A percentile compares a stretch with the other conserved stretches of the same genome.
These are phyloP conservation scores for Seiridium cupressi DNA, from an alignment of 2,329 filamentous ascomycete genomes.

Conservation along the genomic window DNA sequence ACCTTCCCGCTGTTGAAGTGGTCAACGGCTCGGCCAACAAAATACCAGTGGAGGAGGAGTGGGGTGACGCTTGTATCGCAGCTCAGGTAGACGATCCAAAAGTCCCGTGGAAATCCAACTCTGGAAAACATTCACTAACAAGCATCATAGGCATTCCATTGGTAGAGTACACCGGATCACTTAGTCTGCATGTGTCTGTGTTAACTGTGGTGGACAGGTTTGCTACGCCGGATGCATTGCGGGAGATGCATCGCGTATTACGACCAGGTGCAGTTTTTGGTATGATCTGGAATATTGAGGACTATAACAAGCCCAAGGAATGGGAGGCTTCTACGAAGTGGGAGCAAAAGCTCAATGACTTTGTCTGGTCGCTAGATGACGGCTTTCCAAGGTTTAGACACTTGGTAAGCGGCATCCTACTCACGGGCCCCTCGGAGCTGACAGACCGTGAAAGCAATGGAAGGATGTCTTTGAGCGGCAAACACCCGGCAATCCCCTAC, in stretches of 20 bases:
- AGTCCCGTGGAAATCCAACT: too few relatives aligned
- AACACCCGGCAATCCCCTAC: conserved; percentile 48
- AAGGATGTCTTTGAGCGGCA: conserved; percentile 62
- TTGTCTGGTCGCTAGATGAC: conserved; percentile 55
- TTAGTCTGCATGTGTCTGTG: not conserved
- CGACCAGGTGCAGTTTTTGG: conserved; percentile 60
- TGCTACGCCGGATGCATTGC: conserved; percentile 58
- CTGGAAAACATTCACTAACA: not conserved
- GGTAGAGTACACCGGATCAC: conserved; percentile 16
- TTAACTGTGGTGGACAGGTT: conserved; percentile 51
- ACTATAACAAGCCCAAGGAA: conserved; percentile 63
- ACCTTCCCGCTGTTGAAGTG: conserved; percentile 52
- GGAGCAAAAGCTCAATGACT: conserved; percentile 61
- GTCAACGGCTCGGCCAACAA: conserved; percentile 56
- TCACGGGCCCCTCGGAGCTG: not conserved
- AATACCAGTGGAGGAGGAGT: conserved; percentile 54
- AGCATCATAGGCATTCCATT: conserved; percentile 43
- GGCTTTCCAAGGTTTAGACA: conserved; percentile 65
- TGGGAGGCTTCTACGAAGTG: conserved; percentile 58
- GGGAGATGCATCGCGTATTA: conserved; percentile 66
- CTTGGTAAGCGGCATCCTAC: conserved; percentile 21
- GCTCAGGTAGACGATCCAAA: conserved; percentile 58
- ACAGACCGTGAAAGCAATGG: conserved; percentile 46
- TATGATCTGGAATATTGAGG: conserved; percentile 73
- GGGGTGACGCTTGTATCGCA: conserved; percentile 63